Evolutionary conservation across 208 protist species (phyloP), one percentile per base, ranked within the genome.

Genomic region (Wallacemonas collosoma): DNA sequence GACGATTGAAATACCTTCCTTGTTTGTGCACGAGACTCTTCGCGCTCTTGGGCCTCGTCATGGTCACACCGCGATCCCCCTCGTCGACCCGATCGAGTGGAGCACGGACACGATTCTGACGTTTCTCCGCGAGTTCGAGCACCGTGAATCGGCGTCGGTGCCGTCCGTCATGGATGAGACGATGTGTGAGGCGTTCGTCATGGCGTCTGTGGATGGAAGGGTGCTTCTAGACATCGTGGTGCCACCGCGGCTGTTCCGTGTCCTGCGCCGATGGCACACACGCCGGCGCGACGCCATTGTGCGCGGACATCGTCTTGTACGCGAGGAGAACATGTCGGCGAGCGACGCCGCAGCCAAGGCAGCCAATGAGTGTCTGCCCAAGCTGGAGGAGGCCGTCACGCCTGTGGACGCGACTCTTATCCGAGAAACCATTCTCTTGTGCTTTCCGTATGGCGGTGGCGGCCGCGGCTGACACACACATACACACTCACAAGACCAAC

Each of bases 251-350:
- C 66, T 96, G 50, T 96, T 96, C 71, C 79, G 88, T 4, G 62
- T 90, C 48, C 82, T 96, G 86, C 83, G 92, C 0, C 85, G 86
- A 36, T 96, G 92, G 89, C 86, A 96, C 71, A 70, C 86, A 15
- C 76, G 80, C 1, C 89, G 92, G 1, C 77, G 88, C 14, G 85
- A 88, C 43, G 78, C 85, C 5, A 62, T 79, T 35, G 62, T 44
- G 2, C 50, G 56, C 9, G 48, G 12, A 6, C 43, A 63, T 26
- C 60, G 62, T 38, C 36, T 41, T 7, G 14, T 26, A 0, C 15
- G 8, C 9, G 45, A 26, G 26, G 26, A 26, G 26, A 26, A 26
- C 26, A 26, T 26, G 26, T 26, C 26, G 6, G 9, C 44, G 9
- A 38, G 12, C 2, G 40, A 48, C 7, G 14, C 40, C 40, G 6